A percentile compares a stretch with the other conserved stretches of the same genome.
phyloP scores from a whole-genome alignment of 2,329 filamentous ascomycete genomes.

The Pestalotiopsis sp. region DNA sequence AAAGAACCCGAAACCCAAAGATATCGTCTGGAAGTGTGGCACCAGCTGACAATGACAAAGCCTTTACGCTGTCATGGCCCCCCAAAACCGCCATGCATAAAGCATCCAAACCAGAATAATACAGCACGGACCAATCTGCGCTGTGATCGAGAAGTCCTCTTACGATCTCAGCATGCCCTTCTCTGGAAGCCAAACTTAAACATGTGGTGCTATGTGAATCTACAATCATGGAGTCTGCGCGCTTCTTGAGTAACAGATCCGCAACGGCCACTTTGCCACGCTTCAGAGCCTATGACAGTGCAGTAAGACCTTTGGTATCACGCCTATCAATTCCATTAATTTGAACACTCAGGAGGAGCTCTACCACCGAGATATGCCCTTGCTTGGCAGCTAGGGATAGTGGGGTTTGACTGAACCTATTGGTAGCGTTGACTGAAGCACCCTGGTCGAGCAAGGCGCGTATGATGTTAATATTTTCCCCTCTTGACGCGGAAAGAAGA shows the following conservation, averaged over 20 bases:
- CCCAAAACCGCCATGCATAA: not conserved
- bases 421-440: too few relatives aligned
- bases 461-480: too few relatives aligned
- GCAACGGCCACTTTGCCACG: not conserved
- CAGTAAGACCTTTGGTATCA: not conserved
- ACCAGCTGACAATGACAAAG: not conserved
- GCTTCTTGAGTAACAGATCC: not conserved
- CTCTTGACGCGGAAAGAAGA: too few relatives aligned
- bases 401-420: not conserved
- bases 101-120: constrained; percentile 7
- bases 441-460: too few relatives aligned
- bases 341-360: not conserved
- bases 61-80: not conserved
- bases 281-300: not conserved
- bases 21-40: not conserved
- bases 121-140: not conserved
- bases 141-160: not conserved
- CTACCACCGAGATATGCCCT: not conserved
- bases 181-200: not conserved
- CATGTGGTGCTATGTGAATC: not conserved
- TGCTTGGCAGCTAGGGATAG: not conserved
- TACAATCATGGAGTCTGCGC: not conserved
- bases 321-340: not conserved
- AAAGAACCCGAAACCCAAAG: not conserved
- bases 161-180: constrained; percentile 2